These are phyloP conservation scores for Wickerhamomyces silvicola DNA, from an alignment of 805 yeast species.

Conservation along the genomic window DNA sequence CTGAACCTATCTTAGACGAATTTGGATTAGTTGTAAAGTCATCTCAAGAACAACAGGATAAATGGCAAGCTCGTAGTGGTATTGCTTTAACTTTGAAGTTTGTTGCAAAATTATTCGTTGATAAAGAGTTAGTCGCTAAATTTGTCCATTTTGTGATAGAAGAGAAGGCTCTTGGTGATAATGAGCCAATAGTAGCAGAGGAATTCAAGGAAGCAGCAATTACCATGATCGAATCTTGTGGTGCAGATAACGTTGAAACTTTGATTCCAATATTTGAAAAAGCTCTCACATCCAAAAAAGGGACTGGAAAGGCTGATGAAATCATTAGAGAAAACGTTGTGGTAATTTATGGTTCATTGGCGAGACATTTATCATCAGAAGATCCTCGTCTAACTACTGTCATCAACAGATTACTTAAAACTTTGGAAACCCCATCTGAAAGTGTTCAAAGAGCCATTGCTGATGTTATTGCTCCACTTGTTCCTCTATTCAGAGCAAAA, in stretches of 20 bases:
- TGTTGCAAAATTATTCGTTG: constrained; percentile 37
- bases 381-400: constrained; percentile 65
- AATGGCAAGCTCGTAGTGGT: constrained; percentile 84
- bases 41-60: constrained; percentile 56
- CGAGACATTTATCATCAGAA: constrained; percentile 64
- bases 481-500: constrained; percentile 44
- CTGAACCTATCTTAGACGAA: constrained; percentile 70
- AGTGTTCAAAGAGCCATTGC: constrained; percentile 86
- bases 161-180: constrained; percentile 67
- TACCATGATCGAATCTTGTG: constrained; percentile 59
- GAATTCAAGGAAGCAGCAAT: constrained; percentile 90
- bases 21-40: constrained; percentile 71
- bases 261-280: constrained; percentile 78
- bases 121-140: constrained; percentile 35
- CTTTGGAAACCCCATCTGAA: constrained; percentile 84
- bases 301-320: constrained; percentile 46
- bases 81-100: constrained; percentile 62
- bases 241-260: constrained; percentile 58
- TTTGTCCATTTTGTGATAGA: constrained; percentile 60
- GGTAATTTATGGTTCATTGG: constrained; percentile 85
- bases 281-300: constrained; percentile 45
- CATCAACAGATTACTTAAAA: constrained; percentile 60
- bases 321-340: constrained; percentile 72
- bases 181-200: constrained; percentile 63
- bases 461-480: constrained; percentile 80